Base-by-base conservation (phyloP, 2,329 filamentous ascomycete species). In the Lecanicillium sp. region DNA sequence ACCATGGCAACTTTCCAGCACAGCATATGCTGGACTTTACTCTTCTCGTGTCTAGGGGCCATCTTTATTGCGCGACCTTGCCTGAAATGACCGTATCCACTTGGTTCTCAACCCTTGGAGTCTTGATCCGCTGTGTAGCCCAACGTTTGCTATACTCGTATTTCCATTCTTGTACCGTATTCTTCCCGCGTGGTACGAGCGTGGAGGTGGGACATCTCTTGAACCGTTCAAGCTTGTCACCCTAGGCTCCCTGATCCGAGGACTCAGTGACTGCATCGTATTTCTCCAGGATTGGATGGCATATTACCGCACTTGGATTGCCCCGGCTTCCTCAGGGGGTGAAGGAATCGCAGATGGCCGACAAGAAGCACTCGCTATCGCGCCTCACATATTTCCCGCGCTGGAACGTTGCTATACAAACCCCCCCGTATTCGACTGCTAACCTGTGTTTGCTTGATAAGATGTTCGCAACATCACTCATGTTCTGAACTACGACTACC, bases 381-480 rank as follows among this genome's bases (percentile, higher is more conserved):
- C 54, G 56, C 48, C 51, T 59, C 52, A 54, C 57, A 58, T 62
- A 17, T 58, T 57, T 65, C 63, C 63, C 61, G 55, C 64, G 71
- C 73, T 78, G 75, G 74, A 75, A 70, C 64, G 65, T 75, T 79
- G 74, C 73, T 73, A 73, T 70, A 66, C 63, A 57, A 53, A 56
- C 54, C 58, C 40, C 50, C 22, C 22, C 55, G 61, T 61, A 57
- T 33, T 72, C 70, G 69, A 67, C 71, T 75, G 71, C 87, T 94
- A 94, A 94, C 85, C 75, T 78, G 65, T 75, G 62, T 58, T 69
- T 48, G 56, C 55, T 55, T 58, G 56, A 59, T 61, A 95, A 96
- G 92, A 98, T 84, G 92, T 98, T 74, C 90, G 89, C 72, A 94
- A 98, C 78, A 98, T 98, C 73, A 96, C 92, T 70, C 92, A 98